phyloP scores from a whole-genome alignment of 371 early-diverging fungal genomes.

The Rhizopus stolonifer region DNA sequence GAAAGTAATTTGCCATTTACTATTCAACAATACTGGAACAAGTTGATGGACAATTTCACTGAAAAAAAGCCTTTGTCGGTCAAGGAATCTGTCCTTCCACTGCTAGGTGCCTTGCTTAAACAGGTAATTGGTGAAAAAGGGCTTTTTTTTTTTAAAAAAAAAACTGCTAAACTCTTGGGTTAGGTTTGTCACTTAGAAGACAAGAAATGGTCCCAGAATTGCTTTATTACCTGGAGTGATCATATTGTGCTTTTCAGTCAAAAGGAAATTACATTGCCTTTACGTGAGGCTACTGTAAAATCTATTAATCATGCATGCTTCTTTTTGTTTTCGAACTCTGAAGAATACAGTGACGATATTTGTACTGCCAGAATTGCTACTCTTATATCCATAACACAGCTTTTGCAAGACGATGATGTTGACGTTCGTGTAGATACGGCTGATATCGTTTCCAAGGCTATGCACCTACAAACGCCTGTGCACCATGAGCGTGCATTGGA shows the following conservation, averaged over 20 bases:
- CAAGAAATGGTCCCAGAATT: slow-evolving; percentile 29
- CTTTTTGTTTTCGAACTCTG: slow-evolving; percentile 28
- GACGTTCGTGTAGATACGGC: slow-evolving; percentile 67
- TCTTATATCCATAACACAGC: slow-evolving; percentile 21
- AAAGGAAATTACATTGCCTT: slow-evolving; percentile 50
- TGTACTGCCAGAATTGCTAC: slow-evolving; percentile 13
- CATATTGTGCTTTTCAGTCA: slow-evolving; percentile 50
- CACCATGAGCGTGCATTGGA: slow-evolving; percentile 58
- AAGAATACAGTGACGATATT: slow-evolving; percentile 6
- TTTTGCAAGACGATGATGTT: slow-evolving; percentile 69
- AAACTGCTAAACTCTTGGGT: neutral
- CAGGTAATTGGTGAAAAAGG: slow-evolving; percentile 24
- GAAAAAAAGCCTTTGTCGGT: slow-evolving; percentile 33
- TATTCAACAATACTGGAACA: slow-evolving; percentile 40
- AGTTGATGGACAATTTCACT: slow-evolving; percentile 29
- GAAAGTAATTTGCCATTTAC: slow-evolving; percentile 26
- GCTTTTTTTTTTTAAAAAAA: neutral
- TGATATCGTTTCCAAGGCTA: slow-evolving; percentile 52
- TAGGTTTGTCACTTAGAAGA: neutral
- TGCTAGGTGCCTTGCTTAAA: slow-evolving; percentile 44
- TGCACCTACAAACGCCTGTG: slow-evolving; percentile 42
- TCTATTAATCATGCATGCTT: slow-evolving; percentile 46
- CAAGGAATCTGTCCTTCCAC: slow-evolving; percentile 44
- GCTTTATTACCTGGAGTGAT: slow-evolving; percentile 46
- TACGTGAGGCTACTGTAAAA: slow-evolving; percentile 58